These are phyloP conservation scores for Lachnellula subtilissima DNA, from an alignment of 2,329 filamentous ascomycete species.

Conservation along the genomic window DNA sequence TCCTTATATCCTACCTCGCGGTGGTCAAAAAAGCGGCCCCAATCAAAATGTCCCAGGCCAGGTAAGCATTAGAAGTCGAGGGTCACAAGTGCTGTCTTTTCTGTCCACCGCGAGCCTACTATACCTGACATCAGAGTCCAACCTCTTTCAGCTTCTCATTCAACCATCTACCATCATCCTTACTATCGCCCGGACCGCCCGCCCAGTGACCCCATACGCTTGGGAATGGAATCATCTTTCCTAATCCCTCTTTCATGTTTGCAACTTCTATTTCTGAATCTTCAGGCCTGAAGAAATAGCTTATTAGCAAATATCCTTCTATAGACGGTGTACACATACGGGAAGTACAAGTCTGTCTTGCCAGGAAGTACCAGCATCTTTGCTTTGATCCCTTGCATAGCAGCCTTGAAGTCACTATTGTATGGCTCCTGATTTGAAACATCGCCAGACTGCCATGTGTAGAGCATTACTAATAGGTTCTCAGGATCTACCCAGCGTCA, in stretches of 20 bases:
- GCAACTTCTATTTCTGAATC: slow-evolving; percentile 70
- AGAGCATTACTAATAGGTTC: slow-evolving; percentile 69
- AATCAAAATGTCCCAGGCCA: too few relatives aligned
- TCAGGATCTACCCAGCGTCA: slow-evolving; percentile 52
- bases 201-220: slow-evolving; percentile 64
- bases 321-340: slow-evolving; percentile 39
- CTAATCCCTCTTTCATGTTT: slow-evolving; percentile 55
- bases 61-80: too few relatives aligned
- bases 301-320: slow-evolving; percentile 2
- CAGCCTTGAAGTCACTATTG: slow-evolving; percentile 58
- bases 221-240: slow-evolving; percentile 49
- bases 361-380: slow-evolving; percentile 66
- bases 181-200: slow-evolving; percentile 65
- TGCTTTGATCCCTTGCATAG: slow-evolving; percentile 66
- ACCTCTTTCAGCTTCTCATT: slow-evolving; percentile 42
- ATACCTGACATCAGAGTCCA: slow-evolving; percentile 11
- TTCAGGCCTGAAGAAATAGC: slow-evolving; percentile 51
- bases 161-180: slow-evolving; percentile 67
- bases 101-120: not conserved
- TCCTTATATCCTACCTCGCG: too few relatives aligned
- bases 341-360: slow-evolving; percentile 76
- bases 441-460: slow-evolving; percentile 75
- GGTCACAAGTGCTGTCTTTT: not conserved
- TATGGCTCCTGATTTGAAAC: slow-evolving; percentile 65
- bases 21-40: too few relatives aligned